Percentiles rank a stretch among this genome's conserved stretches.
Conservation (phyloP, 148 eudicot genomes). For the Arbutus unedo region DNA sequence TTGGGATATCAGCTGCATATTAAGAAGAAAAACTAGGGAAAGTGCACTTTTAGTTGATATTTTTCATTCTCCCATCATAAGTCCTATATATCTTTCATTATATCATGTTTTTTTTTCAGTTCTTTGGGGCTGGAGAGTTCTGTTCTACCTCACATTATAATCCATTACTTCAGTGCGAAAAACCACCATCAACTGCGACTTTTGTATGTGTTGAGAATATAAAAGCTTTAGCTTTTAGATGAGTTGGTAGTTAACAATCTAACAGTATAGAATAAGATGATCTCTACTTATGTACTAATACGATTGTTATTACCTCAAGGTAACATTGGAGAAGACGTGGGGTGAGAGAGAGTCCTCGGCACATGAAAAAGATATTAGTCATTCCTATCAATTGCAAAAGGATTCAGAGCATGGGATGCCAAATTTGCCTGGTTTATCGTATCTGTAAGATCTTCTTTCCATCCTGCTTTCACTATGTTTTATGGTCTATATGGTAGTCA, state of each 20-base stretch:
- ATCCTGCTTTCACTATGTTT: background rate
- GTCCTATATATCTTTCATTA: background rate
- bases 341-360: constrained; percentile 29
- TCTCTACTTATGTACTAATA: too few species aligned
- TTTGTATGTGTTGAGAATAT: background rate
- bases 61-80: background rate
- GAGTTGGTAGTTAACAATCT: too few species aligned
- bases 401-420: constrained; percentile 52
- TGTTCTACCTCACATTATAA: background rate
- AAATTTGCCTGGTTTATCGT: constrained; percentile 53
- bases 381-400: constrained; percentile 37
- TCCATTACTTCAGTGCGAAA: constrained; percentile 1
- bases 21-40: background rate
- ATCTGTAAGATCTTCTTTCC: constrained; percentile 52
- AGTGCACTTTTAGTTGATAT: background rate
- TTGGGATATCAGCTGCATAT: background rate
- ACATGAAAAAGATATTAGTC: constrained; percentile 26
- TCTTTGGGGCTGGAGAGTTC: background rate
- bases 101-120: background rate
- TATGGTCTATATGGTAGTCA: background rate
- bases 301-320: constrained; percentile 22
- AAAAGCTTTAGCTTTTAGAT: too few species aligned
- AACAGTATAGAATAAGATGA: too few species aligned
- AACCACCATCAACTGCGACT: background rate
- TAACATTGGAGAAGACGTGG: constrained; percentile 38